These are phyloP conservation scores for Microbotryum lychnidis-dioicae DNA, from an alignment of 1,284 basidiomycete genomes.

Conservation along the genomic window DNA sequence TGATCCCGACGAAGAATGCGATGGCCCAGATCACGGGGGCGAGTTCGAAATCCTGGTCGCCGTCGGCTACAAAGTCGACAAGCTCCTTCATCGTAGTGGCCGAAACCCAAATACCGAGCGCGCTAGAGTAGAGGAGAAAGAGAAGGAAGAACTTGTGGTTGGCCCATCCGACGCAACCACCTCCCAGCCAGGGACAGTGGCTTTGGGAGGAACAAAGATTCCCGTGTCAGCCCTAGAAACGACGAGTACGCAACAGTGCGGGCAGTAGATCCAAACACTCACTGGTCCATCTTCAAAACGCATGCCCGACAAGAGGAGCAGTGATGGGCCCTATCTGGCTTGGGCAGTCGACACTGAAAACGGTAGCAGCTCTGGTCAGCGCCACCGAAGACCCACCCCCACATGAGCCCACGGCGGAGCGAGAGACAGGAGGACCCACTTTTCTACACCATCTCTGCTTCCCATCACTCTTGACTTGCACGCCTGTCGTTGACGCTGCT, in stretches of 20 bases:
- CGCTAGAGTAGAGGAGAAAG: slow-evolving; percentile 37
- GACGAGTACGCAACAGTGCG: too few species aligned
- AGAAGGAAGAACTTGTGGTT: slow-evolving; percentile 42
- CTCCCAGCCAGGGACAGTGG: slow-evolving; percentile 38
- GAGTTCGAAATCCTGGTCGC: slow-evolving; percentile 34
- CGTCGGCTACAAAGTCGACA: slow-evolving; percentile 13
- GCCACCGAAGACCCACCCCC: background rate
- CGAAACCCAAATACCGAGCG: slow-evolving; percentile 33
- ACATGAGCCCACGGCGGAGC: background rate
- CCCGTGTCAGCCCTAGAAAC: background rate
- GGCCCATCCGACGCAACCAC: slow-evolving; percentile 36
- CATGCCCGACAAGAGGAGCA: slow-evolving; percentile 35
- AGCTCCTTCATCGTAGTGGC: slow-evolving; percentile 34
- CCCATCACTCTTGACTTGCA: slow-evolving; percentile 20
- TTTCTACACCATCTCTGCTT: slow-evolving; percentile 17
- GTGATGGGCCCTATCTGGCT: slow-evolving; percentile 38
- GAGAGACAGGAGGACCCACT: background rate
- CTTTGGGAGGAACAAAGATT: background rate
- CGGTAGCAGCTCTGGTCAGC: background rate
- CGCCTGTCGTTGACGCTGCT: too few species aligned
- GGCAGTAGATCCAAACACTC: background rate
- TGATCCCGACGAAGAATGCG: slow-evolving; percentile 37
- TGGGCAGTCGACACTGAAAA: slow-evolving; percentile 32
- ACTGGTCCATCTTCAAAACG: slow-evolving; percentile 35
- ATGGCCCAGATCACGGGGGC: slow-evolving; percentile 40